Base-by-base conservation (phyloP, 177 flowering plant genomes). In the Vitis hybrid region DNA sequence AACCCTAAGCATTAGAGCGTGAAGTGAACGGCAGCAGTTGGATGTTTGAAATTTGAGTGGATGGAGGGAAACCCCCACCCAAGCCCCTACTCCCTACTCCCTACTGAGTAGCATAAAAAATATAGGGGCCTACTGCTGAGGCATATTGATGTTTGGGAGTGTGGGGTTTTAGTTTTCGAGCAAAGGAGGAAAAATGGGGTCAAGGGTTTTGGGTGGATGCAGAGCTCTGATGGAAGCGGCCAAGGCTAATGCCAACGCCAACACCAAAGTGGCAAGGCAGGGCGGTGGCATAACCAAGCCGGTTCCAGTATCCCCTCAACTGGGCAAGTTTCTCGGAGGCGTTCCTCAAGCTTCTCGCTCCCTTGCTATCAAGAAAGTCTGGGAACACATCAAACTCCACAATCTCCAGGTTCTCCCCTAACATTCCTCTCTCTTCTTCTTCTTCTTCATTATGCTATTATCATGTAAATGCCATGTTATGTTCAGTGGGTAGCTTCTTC, bases 381-480 rank as follows among this genome's bases (percentile, higher is more conserved):
- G 92, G 93, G 87, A 73, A 0, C 72, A 91, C 72, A 81, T 91
- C 79, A 91, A 87, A 77, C 69, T 49, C 48, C 75, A 88, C 67
- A 74, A 83, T 58, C 93, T 91, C n/a, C 97, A 91, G 90, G 92
- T 88, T 26, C 59, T 48, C 52, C 57, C 18, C 30, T 48, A n/a
- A 30, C 51, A 11, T 45, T 19, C 39, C 32, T 54, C 11, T 18
- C 15, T 14, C 39, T 50, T 45, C 32, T 26, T 12, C 8, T 50
- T 45, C 32, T 26, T 12, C 9, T 45, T n/a, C 48, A 19, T 17
- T 69, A 30, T 30, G 5, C 0, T 30, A 4, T 30, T 30, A 30
- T 30, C 32, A 30, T 30, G 32, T 30, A 4, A 30, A 30, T 30
- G 32, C 0, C 32, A 4, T 30, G 32, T 30, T 30, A 30, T 30